A percentile compares a stretch with the other conserved stretches of the same genome.
Conservation (phyloP, 345 rosid genomes). For the Gossypium mustelinum region DNA sequence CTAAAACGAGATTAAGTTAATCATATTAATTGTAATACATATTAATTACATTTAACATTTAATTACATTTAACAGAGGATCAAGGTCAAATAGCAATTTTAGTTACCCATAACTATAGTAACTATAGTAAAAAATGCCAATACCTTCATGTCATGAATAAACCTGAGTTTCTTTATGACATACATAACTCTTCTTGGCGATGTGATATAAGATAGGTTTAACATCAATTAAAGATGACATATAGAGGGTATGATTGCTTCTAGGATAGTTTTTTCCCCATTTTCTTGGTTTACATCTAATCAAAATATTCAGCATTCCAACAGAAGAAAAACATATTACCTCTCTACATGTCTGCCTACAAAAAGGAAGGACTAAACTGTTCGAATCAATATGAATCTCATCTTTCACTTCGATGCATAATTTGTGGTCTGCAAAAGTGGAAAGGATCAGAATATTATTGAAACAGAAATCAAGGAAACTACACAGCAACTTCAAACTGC, state of each 20-base stretch:
- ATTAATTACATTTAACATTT: too few relatives aligned
- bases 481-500: neutral
- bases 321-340: conserved; percentile 35
- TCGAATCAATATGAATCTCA: conserved; percentile 33
- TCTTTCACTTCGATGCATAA: conserved; percentile 53
- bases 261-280: neutral
- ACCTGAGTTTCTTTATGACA: neutral
- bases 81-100: neutral
- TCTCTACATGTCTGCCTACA: conserved; percentile 76
- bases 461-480: neutral
- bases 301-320: neutral
- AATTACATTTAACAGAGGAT: neutral
- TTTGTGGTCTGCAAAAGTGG: conserved; percentile 55
- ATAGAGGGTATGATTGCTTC: neutral
- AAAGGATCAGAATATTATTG: conserved; percentile 17
- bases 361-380: conserved; percentile 38
- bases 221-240: neutral
- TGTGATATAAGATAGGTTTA: neutral
- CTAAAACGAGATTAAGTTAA: too few relatives aligned
- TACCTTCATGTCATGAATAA: conserved; percentile 1
- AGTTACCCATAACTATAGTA: neutral
- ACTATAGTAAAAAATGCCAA: neutral
- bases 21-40: too few relatives aligned
- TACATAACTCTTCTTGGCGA: neutral
- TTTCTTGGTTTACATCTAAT: conserved; percentile 1